phyloP scores from a whole-genome alignment of 768 basidiomycete genomes.

The Suillus cothurnatus region DNA sequence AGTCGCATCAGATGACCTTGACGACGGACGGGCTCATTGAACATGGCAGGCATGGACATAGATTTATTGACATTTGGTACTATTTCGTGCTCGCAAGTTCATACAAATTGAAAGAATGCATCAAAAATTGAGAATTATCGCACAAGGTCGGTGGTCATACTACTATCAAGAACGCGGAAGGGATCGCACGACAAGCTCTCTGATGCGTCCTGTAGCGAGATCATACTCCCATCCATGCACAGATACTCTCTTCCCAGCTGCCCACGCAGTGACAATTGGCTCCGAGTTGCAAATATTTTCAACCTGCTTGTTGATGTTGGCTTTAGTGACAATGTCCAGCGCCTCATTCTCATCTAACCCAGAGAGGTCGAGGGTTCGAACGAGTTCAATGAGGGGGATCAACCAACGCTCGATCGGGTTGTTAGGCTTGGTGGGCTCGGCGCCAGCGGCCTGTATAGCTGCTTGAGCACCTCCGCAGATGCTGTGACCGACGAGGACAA shows the following conservation, averaged over 20 bases:
- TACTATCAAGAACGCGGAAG: neutral
- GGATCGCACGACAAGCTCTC: constrained; percentile 46
- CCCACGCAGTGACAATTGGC: constrained; percentile 49
- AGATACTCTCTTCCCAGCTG: constrained; percentile 40
- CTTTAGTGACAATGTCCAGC: constrained; percentile 51
- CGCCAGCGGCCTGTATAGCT: constrained; percentile 37
- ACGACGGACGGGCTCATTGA: too few relatives aligned
- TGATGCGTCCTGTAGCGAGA: constrained; percentile 56
- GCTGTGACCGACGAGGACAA: constrained; percentile 82
- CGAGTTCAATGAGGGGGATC: constrained; percentile 58
- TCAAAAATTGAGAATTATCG: neutral
- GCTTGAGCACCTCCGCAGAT: constrained; percentile 75
- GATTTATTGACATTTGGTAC: too few relatives aligned
- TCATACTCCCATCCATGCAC: constrained; percentile 82
- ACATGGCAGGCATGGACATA: too few relatives aligned
- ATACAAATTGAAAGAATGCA: too few relatives aligned
- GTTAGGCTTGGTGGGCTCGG: constrained; percentile 16
- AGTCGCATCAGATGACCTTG: too few relatives aligned
- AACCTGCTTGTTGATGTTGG: constrained; percentile 62
- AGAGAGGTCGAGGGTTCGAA: constrained; percentile 45
- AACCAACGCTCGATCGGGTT: constrained; percentile 72
- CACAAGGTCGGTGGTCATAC: neutral
- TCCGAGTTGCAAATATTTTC: constrained; percentile 49
- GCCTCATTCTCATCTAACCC: constrained; percentile 37
- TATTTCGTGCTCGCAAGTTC: too few relatives aligned